Base-by-base conservation (phyloP, 495 filamentous ascomycete species). In the Patellaria atrata region DNA sequence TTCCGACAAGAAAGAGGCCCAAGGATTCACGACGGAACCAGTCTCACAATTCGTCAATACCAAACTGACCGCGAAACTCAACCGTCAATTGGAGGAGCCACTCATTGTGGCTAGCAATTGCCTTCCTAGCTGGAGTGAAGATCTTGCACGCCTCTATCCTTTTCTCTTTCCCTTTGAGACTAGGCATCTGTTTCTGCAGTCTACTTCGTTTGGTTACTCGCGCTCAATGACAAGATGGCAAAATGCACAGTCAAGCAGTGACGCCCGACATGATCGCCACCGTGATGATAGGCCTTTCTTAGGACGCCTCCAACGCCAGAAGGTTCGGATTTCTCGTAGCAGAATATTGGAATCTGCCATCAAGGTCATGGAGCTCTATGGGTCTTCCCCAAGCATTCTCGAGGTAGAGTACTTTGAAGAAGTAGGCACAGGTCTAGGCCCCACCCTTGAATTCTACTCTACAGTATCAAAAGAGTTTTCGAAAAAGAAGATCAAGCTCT, bases 91-190 rank as follows among this genome's bases (percentile, higher is more conserved):
- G 24, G 89, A 99, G 54, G 89, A 99, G 59, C 89, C 89, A n/a
- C 62, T 99, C 26, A 94, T 99, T 43, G 89, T 99, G 14, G 91
- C 91, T 2, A 96, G 91, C 57, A 91, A 82, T 47, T 99, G 91
- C 52, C 69, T 99, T 33, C 89, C 89, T 5, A 81, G 69, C 53
- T 99, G 89, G 89, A 93, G 84, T 44, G 86, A 96, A 59, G 89
- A 99, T 54, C 61, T 99, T n/a, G 82, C 91, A 10, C 76, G 89
- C 22, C 63, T 93, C 0, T 99, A 93, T 54, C 86, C 91, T 2
- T 99, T 99, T 66, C 61, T 96, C n/a, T 99, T 99, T 53, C 91
- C 91, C 4, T 99, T 99, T 50, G 91, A 99, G 60, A 99, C 91
- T 0, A 73, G 91, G 5, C 89, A 99, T 58, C 61, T 99, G 16